Evolutionary conservation across 2,329 filamentous ascomycete species (phyloP).

Genomic region (Colletotrichum sp.): DNA sequence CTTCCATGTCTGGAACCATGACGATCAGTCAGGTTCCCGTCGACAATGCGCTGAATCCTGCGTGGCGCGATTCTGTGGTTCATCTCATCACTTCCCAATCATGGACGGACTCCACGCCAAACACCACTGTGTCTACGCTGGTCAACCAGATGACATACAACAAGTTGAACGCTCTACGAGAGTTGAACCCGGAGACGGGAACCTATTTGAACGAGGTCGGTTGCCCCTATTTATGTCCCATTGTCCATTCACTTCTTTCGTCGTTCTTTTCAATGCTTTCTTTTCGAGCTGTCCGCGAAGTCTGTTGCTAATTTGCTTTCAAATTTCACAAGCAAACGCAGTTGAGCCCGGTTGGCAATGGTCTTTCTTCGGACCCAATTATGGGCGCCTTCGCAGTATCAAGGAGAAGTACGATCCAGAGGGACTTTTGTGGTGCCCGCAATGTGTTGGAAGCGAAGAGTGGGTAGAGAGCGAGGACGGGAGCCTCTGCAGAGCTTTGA

Average conservation of each 20-base stretch:
- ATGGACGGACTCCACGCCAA: background rate
- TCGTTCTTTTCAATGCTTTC: background rate
- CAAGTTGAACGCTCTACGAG: background rate
- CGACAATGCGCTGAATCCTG: background rate
- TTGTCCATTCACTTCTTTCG: background rate
- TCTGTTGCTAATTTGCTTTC: background rate
- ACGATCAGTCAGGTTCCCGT: background rate
- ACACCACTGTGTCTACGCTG: background rate
- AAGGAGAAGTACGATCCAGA: conserved; percentile 34
- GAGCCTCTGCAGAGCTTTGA: background rate
- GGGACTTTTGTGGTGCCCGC: background rate
- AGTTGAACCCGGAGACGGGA: background rate
- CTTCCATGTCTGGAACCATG: background rate
- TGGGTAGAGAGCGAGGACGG: background rate
- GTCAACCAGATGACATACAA: background rate
- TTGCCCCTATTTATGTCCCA: background rate
- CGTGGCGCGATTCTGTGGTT: background rate
- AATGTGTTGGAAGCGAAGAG: background rate
- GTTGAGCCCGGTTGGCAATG: conserved; percentile 26
- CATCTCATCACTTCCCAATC: background rate
- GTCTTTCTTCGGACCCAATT: conserved; percentile 33
- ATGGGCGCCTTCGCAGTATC: conserved; percentile 26
- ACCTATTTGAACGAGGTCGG: background rate
- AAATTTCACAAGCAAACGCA: background rate
- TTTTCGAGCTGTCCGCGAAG: background rate